Conservation (phyloP, 805 yeast species). For the Brettanomyces sp. region DNA sequence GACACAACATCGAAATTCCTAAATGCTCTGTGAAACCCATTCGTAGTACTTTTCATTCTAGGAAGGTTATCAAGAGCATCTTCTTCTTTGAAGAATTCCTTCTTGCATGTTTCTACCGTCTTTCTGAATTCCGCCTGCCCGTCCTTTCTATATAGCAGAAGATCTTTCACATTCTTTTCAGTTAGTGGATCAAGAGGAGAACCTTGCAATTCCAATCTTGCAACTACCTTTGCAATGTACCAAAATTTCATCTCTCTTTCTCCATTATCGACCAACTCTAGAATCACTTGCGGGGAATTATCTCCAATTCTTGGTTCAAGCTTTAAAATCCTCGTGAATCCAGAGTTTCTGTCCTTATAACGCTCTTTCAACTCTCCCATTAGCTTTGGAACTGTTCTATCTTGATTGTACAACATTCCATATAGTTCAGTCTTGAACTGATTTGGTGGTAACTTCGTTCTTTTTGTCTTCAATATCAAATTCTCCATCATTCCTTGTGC, state of each 20-base stretch:
- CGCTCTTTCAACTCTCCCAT: constrained; percentile 55
- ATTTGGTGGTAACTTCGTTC: constrained; percentile 15
- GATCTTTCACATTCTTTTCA: constrained; percentile 42
- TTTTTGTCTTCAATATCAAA: constrained; percentile 51
- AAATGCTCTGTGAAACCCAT: constrained; percentile 23
- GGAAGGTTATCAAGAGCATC: constrained; percentile 16
- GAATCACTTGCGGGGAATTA: constrained; percentile 78
- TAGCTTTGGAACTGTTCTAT: constrained; percentile 51
- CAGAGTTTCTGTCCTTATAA: constrained; percentile 57
- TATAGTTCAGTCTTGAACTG: constrained; percentile 20
- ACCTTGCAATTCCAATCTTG: constrained; percentile 63
- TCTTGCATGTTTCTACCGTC: constrained; percentile 52
- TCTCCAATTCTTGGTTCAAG: constrained; percentile 85
- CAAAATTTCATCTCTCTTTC: constrained; percentile 62
- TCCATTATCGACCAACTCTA: constrained; percentile 68
- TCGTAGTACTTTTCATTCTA: constrained; percentile 19
- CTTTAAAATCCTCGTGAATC: constrained; percentile 77
- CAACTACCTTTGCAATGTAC: constrained; percentile 73
- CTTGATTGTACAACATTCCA: constrained; percentile 38
- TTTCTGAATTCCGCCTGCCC: constrained; percentile 47
- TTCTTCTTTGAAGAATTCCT: constrained; percentile 30
- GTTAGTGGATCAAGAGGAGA: constrained; percentile 46
- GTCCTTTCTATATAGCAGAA: constrained; percentile 35
- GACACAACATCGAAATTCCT: constrained; percentile 24
- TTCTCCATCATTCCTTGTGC: constrained; percentile 57